Base-by-base conservation (phyloP, 2,329 filamentous ascomycete genomes). In the Furcasterigmium furcatum region DNA sequence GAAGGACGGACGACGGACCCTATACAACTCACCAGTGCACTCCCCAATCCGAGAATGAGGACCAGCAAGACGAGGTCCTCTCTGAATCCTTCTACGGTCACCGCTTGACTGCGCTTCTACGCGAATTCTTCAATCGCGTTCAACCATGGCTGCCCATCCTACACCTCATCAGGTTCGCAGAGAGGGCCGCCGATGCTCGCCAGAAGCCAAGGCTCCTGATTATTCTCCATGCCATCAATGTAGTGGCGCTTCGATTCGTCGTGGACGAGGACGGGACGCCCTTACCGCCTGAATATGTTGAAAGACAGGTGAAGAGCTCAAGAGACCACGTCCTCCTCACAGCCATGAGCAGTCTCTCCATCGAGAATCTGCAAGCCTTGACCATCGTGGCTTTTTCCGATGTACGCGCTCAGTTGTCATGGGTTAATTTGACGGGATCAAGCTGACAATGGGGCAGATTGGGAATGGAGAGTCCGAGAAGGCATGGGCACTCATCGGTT, bases 71-170 rank as follows among this genome's bases (percentile, higher is more conserved):
- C 46, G 2, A 19, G 48, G 61, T 9, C 48, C 60, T 7, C 56
- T 58, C 13, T 58, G 46, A 16, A 34, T 56, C 9, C 55, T 54
- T 5, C 43, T 46, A 3, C 45, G 38, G 1, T 43, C 44, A 4
- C 25, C 46, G 5, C 38, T 57, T 12, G 55, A 54, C 10, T 44
- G 53, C 8, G 18, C 54, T 3, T 45, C 59, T 14, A 50, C 57
- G 20, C 4, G 45, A 39, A 7, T 66, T 70, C 46, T 70, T 70
- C 46, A 51, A 54, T 7, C 45, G 57, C 16, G 59, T 70, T 5
- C 67, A 71, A 30, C 68, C 67, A 8, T 71, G 66, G 62, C 65
- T 67, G 8, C 65, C 65, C 2, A 66, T 70, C 12, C 42, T 69
- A 6, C 65, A 67, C 41, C 55, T 62, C 40, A 55, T 52, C 0